These are phyloP conservation scores for Saturnispora gosingensis DNA, from an alignment of 805 yeast genomes.

Conservation along the genomic window DNA sequence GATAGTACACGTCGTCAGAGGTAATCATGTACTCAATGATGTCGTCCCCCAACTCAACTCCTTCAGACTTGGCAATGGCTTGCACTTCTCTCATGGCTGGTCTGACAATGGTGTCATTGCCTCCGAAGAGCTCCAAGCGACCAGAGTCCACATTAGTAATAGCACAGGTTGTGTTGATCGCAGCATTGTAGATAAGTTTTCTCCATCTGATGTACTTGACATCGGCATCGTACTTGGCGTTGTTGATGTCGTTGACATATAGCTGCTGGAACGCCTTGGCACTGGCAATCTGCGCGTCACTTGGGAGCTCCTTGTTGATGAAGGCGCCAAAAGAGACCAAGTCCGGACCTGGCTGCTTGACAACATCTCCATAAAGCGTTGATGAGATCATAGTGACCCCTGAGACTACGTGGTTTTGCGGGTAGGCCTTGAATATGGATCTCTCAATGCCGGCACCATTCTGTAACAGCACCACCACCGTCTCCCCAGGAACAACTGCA, in stretches of 20 bases:
- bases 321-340: conserved; percentile 28
- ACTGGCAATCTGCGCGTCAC: conserved; percentile 20
- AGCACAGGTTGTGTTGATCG: conserved; percentile 37
- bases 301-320: conserved; percentile 25
- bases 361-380: conserved; percentile 23
- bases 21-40: conserved; percentile 31
- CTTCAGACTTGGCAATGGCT: conserved; percentile 40
- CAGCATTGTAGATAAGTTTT: conserved; percentile 39
- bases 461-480: conserved; percentile 31
- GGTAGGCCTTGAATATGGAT: conserved; percentile 26
- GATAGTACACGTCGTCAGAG: conserved; percentile 32
- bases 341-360: conserved; percentile 30
- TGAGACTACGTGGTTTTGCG: conserved; percentile 28
- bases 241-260: conserved; percentile 27
- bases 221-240: conserved; percentile 26
- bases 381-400: conserved; percentile 34
- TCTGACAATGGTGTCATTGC: conserved; percentile 20
- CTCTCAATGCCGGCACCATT: conserved; percentile 34
- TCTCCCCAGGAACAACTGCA: conserved; percentile 20
- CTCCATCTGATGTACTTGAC: conserved; percentile 36
- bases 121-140: conserved; percentile 25
- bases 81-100: conserved; percentile 39
- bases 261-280: conserved; percentile 27
- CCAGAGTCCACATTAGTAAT: conserved; percentile 34
- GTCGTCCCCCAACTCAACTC: conserved; percentile 29